Percentiles rank a stretch among this genome's conserved stretches.
These are phyloP conservation scores for Pyrenophora seminiperda DNA, from an alignment of 2,329 filamentous ascomycete genomes.

Conservation along the genomic window DNA sequence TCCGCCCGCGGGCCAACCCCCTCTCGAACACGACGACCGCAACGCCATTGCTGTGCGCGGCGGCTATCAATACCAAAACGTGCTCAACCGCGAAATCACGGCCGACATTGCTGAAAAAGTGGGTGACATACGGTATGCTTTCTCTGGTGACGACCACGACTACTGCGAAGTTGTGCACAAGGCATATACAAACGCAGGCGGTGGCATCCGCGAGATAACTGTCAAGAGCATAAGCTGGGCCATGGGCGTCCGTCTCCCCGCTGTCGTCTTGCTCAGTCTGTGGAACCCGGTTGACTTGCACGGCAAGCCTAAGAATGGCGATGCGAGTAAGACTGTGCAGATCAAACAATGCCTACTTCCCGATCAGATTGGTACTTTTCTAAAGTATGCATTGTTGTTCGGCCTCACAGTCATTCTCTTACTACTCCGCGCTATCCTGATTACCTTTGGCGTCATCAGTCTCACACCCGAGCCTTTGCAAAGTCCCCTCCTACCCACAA, in stretches of 20 bases:
- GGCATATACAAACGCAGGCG: conserved; percentile 64
- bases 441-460: conserved; percentile 33
- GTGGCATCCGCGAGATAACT: conserved; percentile 75
- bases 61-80: conserved; percentile 97
- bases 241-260: conserved; percentile 89
- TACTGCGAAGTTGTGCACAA: conserved; percentile 90
- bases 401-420: conserved; percentile 58
- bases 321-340: conserved; percentile 69
- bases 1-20: conserved; percentile 63
- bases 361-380: conserved; percentile 82
- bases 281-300: conserved; percentile 82
- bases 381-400: conserved; percentile 73
- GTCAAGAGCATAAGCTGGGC: conserved; percentile 96
- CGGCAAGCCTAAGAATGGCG: conserved; percentile 39
- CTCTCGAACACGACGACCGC: conserved; percentile 66
- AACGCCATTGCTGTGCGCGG: conserved; percentile 77
- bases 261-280: conserved; percentile 84
- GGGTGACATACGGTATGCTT: conserved; percentile 82
- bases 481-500: conserved; percentile 39
- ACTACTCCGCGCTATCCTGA: conserved; percentile 50
- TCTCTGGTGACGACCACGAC: conserved; percentile 97
- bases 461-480: conserved; percentile 2
- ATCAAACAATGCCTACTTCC: conserved; percentile 90
- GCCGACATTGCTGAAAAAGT: conserved; percentile 75
- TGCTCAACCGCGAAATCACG: conserved; percentile 78